phyloP scores from a whole-genome alignment of 768 basidiomycete species.

The Lepiota subincarnata region DNA sequence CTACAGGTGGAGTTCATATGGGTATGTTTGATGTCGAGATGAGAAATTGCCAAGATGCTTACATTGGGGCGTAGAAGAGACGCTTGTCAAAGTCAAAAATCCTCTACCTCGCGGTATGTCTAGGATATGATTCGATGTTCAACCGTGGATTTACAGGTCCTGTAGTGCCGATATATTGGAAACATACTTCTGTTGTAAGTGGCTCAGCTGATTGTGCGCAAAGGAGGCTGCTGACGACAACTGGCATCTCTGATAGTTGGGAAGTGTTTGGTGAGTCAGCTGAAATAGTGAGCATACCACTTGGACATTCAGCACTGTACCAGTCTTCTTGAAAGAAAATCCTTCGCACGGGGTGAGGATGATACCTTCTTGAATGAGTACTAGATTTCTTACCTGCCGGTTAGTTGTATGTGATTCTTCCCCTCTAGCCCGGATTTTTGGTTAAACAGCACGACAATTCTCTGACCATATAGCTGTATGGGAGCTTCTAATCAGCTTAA shows the following conservation, averaged over 20 bases:
- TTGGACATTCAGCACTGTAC: background rate
- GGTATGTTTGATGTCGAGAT: conserved; percentile 10
- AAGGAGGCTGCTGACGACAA: background rate
- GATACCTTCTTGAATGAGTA: background rate
- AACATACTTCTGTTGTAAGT: conserved; percentile 19
- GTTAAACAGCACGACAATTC: background rate
- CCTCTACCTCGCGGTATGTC: conserved; percentile 19
- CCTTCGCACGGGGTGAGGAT: background rate
- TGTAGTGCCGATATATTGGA: conserved; percentile 21
- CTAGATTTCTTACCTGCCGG: background rate
- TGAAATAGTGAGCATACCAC: too few species aligned
- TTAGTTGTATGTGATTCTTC: conserved; percentile 5
- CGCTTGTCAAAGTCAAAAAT: conserved; percentile 21
- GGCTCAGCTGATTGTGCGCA: background rate
- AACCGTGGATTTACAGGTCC: too few species aligned
- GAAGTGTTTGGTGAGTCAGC: background rate
- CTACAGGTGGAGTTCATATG: conserved; percentile 22
- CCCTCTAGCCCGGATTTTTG: background rate
- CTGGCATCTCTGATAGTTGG: background rate
- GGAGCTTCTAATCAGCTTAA: background rate
- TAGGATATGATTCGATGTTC: background rate
- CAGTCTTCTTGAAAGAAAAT: background rate
- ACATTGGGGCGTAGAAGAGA: conserved; percentile 12
- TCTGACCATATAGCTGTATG: conserved; percentile 15
- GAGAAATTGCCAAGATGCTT: background rate